Evolutionary conservation across 129 eudicot species (phyloP).

Genomic region (Mikania micrantha): DNA sequence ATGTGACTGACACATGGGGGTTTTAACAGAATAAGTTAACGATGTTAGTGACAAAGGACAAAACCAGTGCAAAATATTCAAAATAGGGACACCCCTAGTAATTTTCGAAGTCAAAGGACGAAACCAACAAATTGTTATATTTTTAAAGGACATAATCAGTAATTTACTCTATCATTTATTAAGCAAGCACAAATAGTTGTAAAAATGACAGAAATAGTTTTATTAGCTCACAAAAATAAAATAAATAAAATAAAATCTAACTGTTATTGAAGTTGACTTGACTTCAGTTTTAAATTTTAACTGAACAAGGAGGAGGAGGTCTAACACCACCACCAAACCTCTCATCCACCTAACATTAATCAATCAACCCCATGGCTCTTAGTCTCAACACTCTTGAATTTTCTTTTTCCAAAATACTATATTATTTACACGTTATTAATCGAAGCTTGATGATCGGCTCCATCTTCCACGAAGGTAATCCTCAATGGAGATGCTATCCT

Average conservation of each 20-base stretch:
- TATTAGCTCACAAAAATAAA: slow-evolving; percentile 1
- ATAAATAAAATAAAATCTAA: slow-evolving; percentile 5
- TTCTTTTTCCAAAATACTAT: background rate
- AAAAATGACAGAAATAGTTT: background rate
- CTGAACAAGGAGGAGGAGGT: slow-evolving; percentile 46
- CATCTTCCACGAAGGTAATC: slow-evolving; percentile 76
- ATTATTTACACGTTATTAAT: slow-evolving; percentile 32
- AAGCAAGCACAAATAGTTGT: background rate
- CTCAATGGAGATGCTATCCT: slow-evolving; percentile 66
- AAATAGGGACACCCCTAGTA: too few species aligned
- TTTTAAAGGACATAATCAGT: too few species aligned
- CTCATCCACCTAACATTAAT: slow-evolving; percentile 52
- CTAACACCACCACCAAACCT: slow-evolving; percentile 42
- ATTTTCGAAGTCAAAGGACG: too few species aligned
- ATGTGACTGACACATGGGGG: too few species aligned
- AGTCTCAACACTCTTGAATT: background rate
- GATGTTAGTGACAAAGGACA: too few species aligned
- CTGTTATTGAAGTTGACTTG: slow-evolving; percentile 27
- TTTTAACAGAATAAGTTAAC: too few species aligned
- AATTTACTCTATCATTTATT: background rate
- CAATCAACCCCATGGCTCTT: slow-evolving; percentile 31
- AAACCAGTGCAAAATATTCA: too few species aligned
- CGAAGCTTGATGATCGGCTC: slow-evolving; percentile 92
- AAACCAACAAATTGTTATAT: too few species aligned
- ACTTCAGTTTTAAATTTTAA: slow-evolving; percentile 18